These are phyloP conservation scores for Cyclotella cryptica DNA, from an alignment of 108 stramenopile species.

Conservation along the genomic window DNA sequence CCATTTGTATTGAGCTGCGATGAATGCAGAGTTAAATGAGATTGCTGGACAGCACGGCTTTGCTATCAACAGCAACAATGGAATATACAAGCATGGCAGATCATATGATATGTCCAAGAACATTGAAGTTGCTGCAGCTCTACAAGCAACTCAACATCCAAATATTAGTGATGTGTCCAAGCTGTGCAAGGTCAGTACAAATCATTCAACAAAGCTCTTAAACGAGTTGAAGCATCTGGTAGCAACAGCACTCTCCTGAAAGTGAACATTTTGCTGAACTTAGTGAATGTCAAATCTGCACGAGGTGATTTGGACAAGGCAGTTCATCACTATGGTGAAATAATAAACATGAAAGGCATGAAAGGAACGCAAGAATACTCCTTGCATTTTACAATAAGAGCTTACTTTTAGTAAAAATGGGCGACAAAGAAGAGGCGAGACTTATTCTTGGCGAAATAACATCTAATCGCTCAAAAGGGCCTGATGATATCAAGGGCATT, in stretches of 20 bases:
- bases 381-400: slow-evolving; percentile 45
- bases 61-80: too few relatives aligned
- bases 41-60: too few relatives aligned
- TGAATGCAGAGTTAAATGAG: too few relatives aligned
- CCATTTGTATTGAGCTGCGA: too few relatives aligned
- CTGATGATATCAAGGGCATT: slow-evolving; percentile 39
- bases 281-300: slow-evolving; percentile 38
- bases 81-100: too few relatives aligned
- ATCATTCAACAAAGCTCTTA: slow-evolving; percentile 37
- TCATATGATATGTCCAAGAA: too few relatives aligned
- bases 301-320: slow-evolving; percentile 30
- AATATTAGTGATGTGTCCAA: too few relatives aligned
- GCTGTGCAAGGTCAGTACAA: slow-evolving; percentile 29
- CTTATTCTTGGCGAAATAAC: slow-evolving; percentile 32
- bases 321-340: slow-evolving; percentile 24
- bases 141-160: too few relatives aligned
- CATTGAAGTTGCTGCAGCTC: too few relatives aligned
- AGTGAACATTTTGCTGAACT: slow-evolving; percentile 27
- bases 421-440: slow-evolving; percentile 35
- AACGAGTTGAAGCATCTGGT: slow-evolving; percentile 15
- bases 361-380: slow-evolving; percentile 34
- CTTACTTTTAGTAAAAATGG: slow-evolving; percentile 26
- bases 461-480: slow-evolving; percentile 11
- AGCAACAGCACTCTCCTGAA: slow-evolving; percentile 2
- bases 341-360: slow-evolving; percentile 13